Base-by-base conservation (phyloP, 2,329 filamentous ascomycete genomes). In the Trichoderma sp. region DNA sequence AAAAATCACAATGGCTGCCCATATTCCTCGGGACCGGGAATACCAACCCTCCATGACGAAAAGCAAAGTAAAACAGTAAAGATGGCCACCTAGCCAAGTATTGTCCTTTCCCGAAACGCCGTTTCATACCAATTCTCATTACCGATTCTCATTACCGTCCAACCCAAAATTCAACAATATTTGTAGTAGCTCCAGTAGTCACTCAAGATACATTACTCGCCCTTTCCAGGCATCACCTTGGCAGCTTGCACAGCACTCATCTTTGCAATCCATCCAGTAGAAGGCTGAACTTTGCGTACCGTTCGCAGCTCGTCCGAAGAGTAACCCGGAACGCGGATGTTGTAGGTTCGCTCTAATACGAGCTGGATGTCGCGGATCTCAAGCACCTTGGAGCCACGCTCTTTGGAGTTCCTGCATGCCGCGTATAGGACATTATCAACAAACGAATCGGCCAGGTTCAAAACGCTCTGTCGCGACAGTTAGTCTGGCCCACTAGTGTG, bases 181-280 rank as follows among this genome's bases (percentile, higher is more conserved):
- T 2, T 19, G 35, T 42, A n/a, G 50, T n/a, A 35, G 45, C 19
- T 5, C 25, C 17, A 37, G 27, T n/a, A 53, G 45, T 17, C 29
- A 32, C 19, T 35, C 13, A 32, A 34, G 8, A 17, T 12, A 10
- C 27, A 17, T 65, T 81, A 82, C 74, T 87, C 85, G 58, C 83
- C 82, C 77, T 87, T 87, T 27, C 87, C 85, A 5, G 87, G 84
- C 80, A 87, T 90, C 54, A 90, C 93, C 83, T 98, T 98, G 56
- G 93, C 93, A 2, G 94, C 94, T 80, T 97, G 93, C 17, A 99
- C 91, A 27, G 95, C 94, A 75, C 93, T 94, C 90, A 99, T 96
- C 84, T 99, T 99, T 72, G 92, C 90, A 70, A 95, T 94, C 93
- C 95, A 99, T 25, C 89, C 92, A 17, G 90, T 83, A 22, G 93